Conservation (phyloP, 768 basidiomycete species). For the Auricularia auricula-judae region DNA sequence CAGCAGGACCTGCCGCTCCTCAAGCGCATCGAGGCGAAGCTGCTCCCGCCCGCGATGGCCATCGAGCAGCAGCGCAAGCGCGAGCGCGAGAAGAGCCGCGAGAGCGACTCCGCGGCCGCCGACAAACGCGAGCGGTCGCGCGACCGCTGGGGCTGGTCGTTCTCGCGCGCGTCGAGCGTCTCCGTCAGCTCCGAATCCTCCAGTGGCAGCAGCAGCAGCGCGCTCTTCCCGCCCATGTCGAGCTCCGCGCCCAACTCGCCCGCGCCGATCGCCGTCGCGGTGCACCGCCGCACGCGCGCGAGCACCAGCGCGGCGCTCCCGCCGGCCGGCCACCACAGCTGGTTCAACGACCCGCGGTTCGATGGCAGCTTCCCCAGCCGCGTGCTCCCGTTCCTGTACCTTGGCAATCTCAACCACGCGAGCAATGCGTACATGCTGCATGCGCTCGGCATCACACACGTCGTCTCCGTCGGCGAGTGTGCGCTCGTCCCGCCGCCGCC, state of each 20-base stretch:
- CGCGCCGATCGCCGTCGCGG: slow-evolving; percentile 1
- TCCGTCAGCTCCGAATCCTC: background rate
- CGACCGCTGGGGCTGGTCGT: background rate
- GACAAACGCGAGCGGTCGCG: background rate
- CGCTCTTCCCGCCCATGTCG: slow-evolving; percentile 6
- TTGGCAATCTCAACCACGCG: slow-evolving; percentile 93
- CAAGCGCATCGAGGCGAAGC: slow-evolving; percentile 50
- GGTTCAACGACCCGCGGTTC: slow-evolving; percentile 89
- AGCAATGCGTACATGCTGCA: slow-evolving; percentile 93
- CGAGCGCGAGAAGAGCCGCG: slow-evolving; percentile 8
- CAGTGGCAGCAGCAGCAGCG: background rate
- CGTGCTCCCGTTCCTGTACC: slow-evolving; percentile 84
- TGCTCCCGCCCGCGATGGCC: slow-evolving; percentile 12
- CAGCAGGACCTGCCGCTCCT: slow-evolving; percentile 66
- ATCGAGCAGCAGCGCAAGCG: slow-evolving; percentile 9
- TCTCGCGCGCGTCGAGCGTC: slow-evolving; percentile 10
- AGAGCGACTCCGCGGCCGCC: background rate
- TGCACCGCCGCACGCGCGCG: slow-evolving; percentile 19
- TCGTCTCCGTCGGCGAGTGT: slow-evolving; percentile 94
- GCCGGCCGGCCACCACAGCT: slow-evolving; percentile 68
- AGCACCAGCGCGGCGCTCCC: slow-evolving; percentile 58
- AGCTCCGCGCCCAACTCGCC: slow-evolving; percentile 3
- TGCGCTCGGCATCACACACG: slow-evolving; percentile 91
- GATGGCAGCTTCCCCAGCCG: slow-evolving; percentile 94
- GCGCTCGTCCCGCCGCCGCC: slow-evolving; percentile 68